phyloP scores from a whole-genome alignment of 805 yeast genomes.

The Zygotorulaspora chibaensis region DNA sequence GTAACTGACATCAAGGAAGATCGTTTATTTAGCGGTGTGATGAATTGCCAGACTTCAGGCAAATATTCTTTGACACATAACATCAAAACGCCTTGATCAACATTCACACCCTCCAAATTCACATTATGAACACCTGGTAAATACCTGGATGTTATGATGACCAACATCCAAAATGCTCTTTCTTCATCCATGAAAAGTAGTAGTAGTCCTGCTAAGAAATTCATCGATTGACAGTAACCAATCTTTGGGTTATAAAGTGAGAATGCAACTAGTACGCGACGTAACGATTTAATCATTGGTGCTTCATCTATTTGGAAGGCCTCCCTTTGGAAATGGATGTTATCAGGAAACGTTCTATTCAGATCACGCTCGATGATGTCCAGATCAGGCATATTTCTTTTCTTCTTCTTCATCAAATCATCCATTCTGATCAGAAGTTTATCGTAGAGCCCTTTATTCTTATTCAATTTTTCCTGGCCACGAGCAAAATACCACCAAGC shows the following conservation, averaged over 20 bases:
- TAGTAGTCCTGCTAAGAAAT: constrained; percentile 84
- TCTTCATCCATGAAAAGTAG: constrained; percentile 87
- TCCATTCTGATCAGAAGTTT: constrained; percentile 62
- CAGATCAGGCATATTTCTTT: constrained; percentile 45
- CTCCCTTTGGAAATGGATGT: constrained; percentile 63
- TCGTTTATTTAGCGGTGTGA: constrained; percentile 29
- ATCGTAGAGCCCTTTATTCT: constrained; percentile 71
- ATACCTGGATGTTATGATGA: constrained; percentile 76
- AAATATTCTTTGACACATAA: constrained; percentile 77
- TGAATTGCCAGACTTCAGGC: constrained; percentile 71
- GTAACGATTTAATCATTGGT: constrained; percentile 60
- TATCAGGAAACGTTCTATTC: constrained; percentile 93
- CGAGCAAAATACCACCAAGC: constrained; percentile 96
- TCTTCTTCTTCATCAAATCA: constrained; percentile 8
- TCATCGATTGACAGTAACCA: constrained; percentile 94
- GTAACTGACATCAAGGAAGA: neutral
- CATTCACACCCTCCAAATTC: constrained; percentile 86
- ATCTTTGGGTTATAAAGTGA: constrained; percentile 81
- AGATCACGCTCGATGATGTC: constrained; percentile 93
- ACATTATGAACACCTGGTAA: constrained; percentile 90
- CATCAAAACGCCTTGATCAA: constrained; percentile 93
- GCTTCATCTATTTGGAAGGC: constrained; percentile 44
- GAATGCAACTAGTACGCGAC: constrained; percentile 80
- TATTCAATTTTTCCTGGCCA: constrained; percentile 68
- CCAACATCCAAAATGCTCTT: constrained; percentile 91